These are phyloP conservation scores for Sarocladiaceae sp. DNA, from an alignment of 2,329 filamentous ascomycete species.

Conservation along the genomic window DNA sequence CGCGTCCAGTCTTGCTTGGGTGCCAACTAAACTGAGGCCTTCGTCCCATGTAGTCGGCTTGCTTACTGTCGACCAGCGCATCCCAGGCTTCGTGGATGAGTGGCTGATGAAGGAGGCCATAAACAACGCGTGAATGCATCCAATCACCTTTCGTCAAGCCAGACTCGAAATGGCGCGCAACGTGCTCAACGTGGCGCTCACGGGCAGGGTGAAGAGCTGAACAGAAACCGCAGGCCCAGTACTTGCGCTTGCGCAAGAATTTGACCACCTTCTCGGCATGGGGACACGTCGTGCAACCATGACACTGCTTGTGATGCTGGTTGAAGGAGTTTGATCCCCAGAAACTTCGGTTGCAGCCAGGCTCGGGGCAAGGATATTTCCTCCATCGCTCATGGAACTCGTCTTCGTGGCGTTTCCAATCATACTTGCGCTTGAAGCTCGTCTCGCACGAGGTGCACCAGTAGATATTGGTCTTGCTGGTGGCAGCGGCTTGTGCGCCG, in stretches of 20 bases:
- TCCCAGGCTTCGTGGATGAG: constrained; percentile 60
- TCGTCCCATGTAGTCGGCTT: constrained; percentile 48
- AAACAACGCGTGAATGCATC: constrained; percentile 66
- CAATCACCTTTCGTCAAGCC: constrained; percentile 61
- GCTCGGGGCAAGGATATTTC: constrained; percentile 62
- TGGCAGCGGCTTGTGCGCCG: constrained; percentile 24
- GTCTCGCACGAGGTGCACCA: constrained; percentile 59
- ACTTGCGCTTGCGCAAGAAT: constrained; percentile 59
- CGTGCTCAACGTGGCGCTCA: constrained; percentile 64
- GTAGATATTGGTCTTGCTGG: constrained; percentile 43
- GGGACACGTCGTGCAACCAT: constrained; percentile 61
- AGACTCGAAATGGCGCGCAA: constrained; percentile 62
- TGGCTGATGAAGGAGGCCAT: constrained; percentile 63
- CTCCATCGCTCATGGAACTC: constrained; percentile 66
- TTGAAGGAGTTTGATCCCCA: constrained; percentile 66
- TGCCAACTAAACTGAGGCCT: constrained; percentile 62
- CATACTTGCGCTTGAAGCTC: constrained; percentile 63
- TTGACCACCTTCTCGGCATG: constrained; percentile 61
- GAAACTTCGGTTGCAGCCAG: constrained; percentile 61
- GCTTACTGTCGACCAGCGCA: constrained; percentile 45
- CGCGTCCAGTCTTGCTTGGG: constrained; percentile 49
- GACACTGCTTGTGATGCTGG: constrained; percentile 62
- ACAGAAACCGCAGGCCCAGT: constrained; percentile 68
- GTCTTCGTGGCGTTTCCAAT: constrained; percentile 67
- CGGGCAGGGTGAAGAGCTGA: constrained; percentile 58